phyloP scores from a whole-genome alignment of 2,329 filamentous ascomycete species.

The Catunica adiposa region DNA sequence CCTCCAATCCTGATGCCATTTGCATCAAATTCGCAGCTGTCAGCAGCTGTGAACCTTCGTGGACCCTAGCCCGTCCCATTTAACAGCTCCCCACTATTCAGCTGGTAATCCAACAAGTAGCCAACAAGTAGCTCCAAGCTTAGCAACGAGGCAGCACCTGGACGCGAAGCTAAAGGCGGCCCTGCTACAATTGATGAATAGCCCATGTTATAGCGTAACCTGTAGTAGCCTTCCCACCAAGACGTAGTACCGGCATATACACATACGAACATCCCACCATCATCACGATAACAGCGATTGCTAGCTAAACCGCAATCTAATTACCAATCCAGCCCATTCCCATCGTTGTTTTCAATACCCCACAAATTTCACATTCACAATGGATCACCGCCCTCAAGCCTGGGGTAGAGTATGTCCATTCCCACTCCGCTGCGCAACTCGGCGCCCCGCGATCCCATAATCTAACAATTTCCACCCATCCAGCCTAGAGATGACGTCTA shows the following conservation, averaged over 20 bases:
- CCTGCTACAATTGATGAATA: neutral
- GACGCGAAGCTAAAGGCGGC: constrained; percentile 14
- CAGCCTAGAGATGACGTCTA: constrained; percentile 96
- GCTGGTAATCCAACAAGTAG: neutral
- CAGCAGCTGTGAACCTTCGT: neutral
- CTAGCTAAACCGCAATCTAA: neutral
- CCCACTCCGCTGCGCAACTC: constrained; percentile 13
- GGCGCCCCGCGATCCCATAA: neutral
- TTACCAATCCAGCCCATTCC: neutral
- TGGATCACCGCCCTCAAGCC: constrained; percentile 58
- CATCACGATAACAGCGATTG: neutral
- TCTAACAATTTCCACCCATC: constrained; percentile 16
- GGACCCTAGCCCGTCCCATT: too few species aligned
- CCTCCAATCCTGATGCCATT: too few species aligned
- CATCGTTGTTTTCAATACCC: constrained; percentile 3
- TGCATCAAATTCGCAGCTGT: neutral
- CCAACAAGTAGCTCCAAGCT: neutral
- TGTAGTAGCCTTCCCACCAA: constrained; percentile 8
- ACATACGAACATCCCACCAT: neutral
- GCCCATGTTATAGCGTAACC: neutral
- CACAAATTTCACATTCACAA: constrained; percentile 20
- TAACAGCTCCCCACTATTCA: neutral
- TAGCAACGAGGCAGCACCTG: constrained; percentile 14
- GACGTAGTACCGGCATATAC: neutral
- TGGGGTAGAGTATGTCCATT: constrained; percentile 51